A percentile compares a stretch with the other conserved stretches of the same genome.
Evolutionary conservation across 1,284 basidiomycete genomes (phyloP).

Genomic region (Puccinia triticina): DNA sequence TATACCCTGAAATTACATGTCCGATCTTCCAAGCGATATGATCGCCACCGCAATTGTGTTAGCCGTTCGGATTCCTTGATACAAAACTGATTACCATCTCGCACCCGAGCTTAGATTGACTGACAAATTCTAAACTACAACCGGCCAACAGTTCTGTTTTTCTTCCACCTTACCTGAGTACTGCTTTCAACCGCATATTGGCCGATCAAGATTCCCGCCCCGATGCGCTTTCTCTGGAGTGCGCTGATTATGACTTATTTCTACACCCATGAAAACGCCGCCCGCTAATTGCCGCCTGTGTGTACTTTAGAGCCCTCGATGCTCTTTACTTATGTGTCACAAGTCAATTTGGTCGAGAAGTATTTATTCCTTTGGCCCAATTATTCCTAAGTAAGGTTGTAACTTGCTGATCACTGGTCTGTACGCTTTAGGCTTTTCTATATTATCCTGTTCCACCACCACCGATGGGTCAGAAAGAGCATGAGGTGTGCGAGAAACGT

Average conservation of each 20-base stretch:
- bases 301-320: background rate
- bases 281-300: background rate
- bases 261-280: too few species aligned
- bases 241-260: background rate
- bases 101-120: background rate
- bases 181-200: constrained; percentile 32
- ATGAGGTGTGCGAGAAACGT: constrained; percentile 42
- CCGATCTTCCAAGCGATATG: background rate
- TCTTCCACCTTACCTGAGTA: constrained; percentile 25
- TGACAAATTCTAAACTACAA: background rate
- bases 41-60: constrained; percentile 2
- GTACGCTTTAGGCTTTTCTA: constrained; percentile 9
- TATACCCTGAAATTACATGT: background rate
- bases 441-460: constrained; percentile 50
- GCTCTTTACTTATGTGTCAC: background rate
- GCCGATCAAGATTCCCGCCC: constrained; percentile 42
- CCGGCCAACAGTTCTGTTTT: constrained; percentile 23
- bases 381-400: background rate
- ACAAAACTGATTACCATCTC: background rate
- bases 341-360: background rate
- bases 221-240: constrained; percentile 37
- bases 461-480: constrained; percentile 13
- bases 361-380: background rate
- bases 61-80: background rate
- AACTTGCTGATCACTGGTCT: background rate